These are phyloP conservation scores for Blastobotrys peoriensis DNA, from an alignment of 805 yeast genomes.

Conservation along the genomic window DNA sequence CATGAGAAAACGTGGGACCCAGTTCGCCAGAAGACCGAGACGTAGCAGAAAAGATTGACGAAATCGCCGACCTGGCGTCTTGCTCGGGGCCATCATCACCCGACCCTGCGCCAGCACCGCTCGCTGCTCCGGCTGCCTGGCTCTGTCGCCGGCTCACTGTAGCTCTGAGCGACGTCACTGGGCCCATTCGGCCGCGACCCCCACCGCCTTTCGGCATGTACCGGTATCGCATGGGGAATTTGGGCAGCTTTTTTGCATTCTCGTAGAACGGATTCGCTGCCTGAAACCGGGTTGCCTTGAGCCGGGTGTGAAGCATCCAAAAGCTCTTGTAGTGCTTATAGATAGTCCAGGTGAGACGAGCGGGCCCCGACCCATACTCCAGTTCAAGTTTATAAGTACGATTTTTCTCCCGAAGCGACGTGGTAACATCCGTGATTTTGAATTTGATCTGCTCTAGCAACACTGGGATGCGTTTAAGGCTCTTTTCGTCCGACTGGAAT, in stretches of 20 bases:
- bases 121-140: no score
- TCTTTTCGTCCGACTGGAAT: conserved; percentile 61
- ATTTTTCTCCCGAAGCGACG: conserved; percentile 35
- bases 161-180: not conserved
- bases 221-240: conserved; percentile 34
- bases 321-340: conserved; percentile 68
- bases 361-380: conserved; percentile 85
- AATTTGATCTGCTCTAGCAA: conserved; percentile 67
- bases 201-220: not conserved
- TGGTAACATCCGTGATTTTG: conserved; percentile 37
- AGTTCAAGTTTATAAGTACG: conserved; percentile 59
- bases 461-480: conserved; percentile 68
- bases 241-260: conserved; percentile 32
- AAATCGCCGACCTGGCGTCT: not conserved
- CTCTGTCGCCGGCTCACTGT: not conserved
- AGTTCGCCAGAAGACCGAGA: not conserved
- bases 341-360: conserved; percentile 74
- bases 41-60: not conserved
- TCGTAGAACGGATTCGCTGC: conserved; percentile 26
- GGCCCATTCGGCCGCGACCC: not conserved
- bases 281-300: conserved; percentile 50
- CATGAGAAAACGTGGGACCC: not conserved
- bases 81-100: not conserved
- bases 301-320: conserved; percentile 58
- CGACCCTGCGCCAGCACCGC: no score